phyloP scores from a whole-genome alignment of 371 early-diverging fungal genomes.

The Saksenaea oblongispora region DNA sequence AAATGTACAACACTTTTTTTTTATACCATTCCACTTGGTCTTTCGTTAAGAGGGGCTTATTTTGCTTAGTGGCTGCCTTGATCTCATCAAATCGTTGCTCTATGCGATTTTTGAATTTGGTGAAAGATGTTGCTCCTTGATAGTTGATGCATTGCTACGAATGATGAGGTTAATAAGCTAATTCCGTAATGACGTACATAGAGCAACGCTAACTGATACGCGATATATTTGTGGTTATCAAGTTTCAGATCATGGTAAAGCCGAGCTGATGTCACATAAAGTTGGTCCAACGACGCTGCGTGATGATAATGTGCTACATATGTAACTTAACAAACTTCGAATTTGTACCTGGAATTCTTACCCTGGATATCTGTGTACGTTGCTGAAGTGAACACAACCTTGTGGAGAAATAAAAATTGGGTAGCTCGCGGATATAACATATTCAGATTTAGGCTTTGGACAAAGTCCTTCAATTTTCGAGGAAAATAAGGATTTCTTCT shows the following conservation, averaged over 20 bases:
- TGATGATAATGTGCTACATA: conserved; percentile 20
- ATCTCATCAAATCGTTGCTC: conserved; percentile 48
- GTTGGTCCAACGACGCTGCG: conserved; percentile 38
- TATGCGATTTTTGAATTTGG: conserved; percentile 44
- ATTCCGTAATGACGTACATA: conserved; percentile 35
- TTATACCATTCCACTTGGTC: conserved; percentile 1
- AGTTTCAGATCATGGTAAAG: conserved; percentile 46
- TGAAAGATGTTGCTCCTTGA: conserved; percentile 35
- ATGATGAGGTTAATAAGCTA: not conserved
- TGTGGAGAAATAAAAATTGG: conserved; percentile 2
- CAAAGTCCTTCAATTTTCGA: not conserved
- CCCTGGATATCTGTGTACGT: conserved; percentile 5
- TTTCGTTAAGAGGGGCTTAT: not conserved
- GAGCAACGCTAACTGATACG: conserved; percentile 59
- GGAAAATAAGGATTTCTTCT: not conserved
- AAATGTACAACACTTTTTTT: not conserved
- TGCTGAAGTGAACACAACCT: not conserved
- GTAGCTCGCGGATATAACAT: conserved; percentile 11
- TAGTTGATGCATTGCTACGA: conserved; percentile 52
- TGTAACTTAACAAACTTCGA: not conserved
- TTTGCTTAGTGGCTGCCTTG: conserved; percentile 21
- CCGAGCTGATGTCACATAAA: conserved; percentile 52
- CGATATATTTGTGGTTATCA: conserved; percentile 56
- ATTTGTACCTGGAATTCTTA: not conserved
- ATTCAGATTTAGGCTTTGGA: conserved; percentile 9